A percentile compares a stretch with the other conserved stretches of the same genome.
Conservation (phyloP, 306 rosid species). For the Abrus precatorius region DNA sequence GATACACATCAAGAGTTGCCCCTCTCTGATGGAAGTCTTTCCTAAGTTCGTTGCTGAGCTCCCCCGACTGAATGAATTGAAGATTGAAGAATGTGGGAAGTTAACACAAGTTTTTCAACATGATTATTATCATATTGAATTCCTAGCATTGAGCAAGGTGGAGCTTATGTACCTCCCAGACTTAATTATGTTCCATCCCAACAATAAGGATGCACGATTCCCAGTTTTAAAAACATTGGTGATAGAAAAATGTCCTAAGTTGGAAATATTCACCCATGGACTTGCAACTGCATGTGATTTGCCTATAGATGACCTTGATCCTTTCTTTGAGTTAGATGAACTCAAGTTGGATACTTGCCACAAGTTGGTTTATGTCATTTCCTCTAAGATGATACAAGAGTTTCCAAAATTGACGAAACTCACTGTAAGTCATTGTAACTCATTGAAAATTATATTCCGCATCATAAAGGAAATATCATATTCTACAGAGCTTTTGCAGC, state of each 20-base stretch:
- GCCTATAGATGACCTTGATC: too few relatives aligned
- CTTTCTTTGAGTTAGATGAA: slow-evolving; percentile 7
- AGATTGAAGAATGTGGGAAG: neutral
- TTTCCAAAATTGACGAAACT: slow-evolving; percentile 40
- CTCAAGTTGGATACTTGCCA: slow-evolving; percentile 5
- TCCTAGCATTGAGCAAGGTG: neutral
- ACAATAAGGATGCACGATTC: rapidly evolving
- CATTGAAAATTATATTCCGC: slow-evolving; percentile 17
- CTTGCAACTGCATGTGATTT: rapidly evolving
- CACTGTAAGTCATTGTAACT: slow-evolving; percentile 23
- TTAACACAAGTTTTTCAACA: too few relatives aligned
- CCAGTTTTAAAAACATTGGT: neutral
- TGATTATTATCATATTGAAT: neutral
- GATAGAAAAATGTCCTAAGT: neutral
- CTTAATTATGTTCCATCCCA: rapidly evolving
- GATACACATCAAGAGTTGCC: neutral
- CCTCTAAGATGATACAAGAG: neutral
- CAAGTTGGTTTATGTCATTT: slow-evolving; percentile 19
- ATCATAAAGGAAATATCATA: neutral
- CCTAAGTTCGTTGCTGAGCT: neutral
- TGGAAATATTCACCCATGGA: neutral
- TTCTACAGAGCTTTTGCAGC: neutral
- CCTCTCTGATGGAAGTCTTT: neutral
- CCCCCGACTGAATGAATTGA: neutral
- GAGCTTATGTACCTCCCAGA: neutral